Conservation (phyloP, 129 eudicot species). For the Ambrosia trifida region DNA sequence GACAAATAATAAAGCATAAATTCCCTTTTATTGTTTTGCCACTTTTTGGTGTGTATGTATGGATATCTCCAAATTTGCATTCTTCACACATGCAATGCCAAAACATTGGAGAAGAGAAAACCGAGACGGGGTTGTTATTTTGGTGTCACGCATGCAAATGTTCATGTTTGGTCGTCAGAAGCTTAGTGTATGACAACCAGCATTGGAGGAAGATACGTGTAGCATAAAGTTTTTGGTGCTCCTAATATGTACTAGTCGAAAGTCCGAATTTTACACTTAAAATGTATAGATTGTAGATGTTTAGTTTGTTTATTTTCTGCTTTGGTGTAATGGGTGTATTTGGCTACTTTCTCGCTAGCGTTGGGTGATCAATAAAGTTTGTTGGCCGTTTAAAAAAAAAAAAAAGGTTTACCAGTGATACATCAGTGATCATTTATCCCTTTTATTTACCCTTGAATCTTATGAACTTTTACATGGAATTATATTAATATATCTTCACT, state of each 20-base stretch:
- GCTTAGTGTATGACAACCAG: slow-evolving; percentile 1
- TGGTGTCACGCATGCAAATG: slow-evolving; percentile 13
- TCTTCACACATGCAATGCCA: slow-evolving; percentile 42
- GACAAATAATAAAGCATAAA: slow-evolving; percentile 39
- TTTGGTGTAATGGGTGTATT: too few relatives aligned
- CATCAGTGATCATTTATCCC: background rate
- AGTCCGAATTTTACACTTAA: background rate
- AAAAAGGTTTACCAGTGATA: too few relatives aligned
- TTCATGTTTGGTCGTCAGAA: slow-evolving; percentile 33
- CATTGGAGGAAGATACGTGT: background rate
- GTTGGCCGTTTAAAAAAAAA: too few relatives aligned
- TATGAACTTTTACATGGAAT: background rate
- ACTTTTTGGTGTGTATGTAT: slow-evolving; percentile 18
- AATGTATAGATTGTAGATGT: too few relatives aligned
- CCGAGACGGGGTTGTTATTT: slow-evolving; percentile 34
- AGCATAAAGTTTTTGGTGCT: background rate
- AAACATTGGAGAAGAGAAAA: slow-evolving; percentile 39
- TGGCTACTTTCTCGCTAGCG: too few relatives aligned
- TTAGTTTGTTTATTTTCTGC: too few relatives aligned
- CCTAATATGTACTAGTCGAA: background rate
- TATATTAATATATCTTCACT: background rate
- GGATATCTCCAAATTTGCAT: slow-evolving; percentile 34
- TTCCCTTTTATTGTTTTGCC: slow-evolving; percentile 19
- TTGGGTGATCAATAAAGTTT: too few relatives aligned
- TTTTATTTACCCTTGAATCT: background rate